Percentiles rank a stretch among this genome's conserved stretches.
phyloP scores from a whole-genome alignment of 768 basidiomycete genomes.

The Mycena galopus region DNA sequence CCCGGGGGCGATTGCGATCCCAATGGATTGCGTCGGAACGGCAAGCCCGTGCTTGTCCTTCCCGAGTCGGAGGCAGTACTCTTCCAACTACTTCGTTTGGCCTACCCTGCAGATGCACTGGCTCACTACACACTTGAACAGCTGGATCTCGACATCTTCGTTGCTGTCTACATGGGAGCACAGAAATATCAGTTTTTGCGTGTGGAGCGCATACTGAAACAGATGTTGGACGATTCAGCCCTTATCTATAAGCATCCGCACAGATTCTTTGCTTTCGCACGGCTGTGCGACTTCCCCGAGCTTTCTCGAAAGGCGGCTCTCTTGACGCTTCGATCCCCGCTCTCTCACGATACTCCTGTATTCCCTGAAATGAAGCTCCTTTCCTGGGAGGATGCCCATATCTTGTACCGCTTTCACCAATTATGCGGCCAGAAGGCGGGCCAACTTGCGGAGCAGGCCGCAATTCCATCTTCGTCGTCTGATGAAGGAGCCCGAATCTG shows the following conservation, averaged over 20 bases:
- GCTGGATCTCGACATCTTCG: background rate
- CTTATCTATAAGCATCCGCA: background rate
- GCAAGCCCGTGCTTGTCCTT: background rate
- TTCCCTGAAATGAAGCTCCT: conserved; percentile 18
- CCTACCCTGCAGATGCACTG: background rate
- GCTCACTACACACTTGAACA: background rate
- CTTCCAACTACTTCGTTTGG: background rate
- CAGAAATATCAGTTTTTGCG: background rate
- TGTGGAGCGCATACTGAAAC: background rate
- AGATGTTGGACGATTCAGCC: background rate
- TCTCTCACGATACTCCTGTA: background rate
- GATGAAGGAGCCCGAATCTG: no score
- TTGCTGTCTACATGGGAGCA: background rate
- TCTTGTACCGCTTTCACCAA: background rate
- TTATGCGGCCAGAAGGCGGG: background rate
- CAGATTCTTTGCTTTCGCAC: conserved; percentile 6
- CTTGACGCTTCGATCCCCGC: background rate
- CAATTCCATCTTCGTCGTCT: background rate
- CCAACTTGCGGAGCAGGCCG: background rate
- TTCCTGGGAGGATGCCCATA: conserved; percentile 1
- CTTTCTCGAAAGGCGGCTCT: conserved; percentile 15
- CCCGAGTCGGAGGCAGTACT: background rate
- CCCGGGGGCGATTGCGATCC: background rate
- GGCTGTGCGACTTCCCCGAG: background rate
- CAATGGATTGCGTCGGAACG: background rate